Base-by-base conservation (phyloP, 2,329 filamentous ascomycete species). In the Coniochaeta prunicola region DNA sequence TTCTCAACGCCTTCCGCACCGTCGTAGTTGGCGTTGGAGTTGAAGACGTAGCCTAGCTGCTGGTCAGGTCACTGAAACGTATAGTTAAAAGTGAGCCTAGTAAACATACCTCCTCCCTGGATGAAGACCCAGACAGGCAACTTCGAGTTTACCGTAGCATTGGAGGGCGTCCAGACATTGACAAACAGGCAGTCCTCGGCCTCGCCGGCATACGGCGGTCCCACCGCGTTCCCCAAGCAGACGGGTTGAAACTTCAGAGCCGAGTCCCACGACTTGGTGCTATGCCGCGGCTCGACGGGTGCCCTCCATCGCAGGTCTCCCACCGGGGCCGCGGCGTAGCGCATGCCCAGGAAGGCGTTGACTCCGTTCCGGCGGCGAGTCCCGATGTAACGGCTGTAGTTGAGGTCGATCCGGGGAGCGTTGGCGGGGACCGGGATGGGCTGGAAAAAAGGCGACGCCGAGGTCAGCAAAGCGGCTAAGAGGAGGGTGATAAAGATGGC, bases 101-200 rank as follows among this genome's bases (percentile, higher is more conserved):
- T 53, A 28, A 31, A 69, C 72, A 59, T 61, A 74, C 71, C 69
- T 1, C 74, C 75, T 15, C 74, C 75, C 61, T 77, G 78, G 53
- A 83, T 81, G 65, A 79, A 83, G 10, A 82, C 70, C 77, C 79
- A 82, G 5, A 84, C 80, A 0, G 80, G 80, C 24, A 82, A 63
- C 59, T 78, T 79, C 0, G 76, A 76, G 13, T 63, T 58, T 0
- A 60, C 53, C 13, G 74, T 78, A 1, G 74, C 73, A 36, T 69
- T 69, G 0, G 73, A 64, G 0, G 77, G 77, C 7, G 71, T 67
- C 71, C 75, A 80, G 8, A 80, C 72, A 57, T 79, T 78, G 45
- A 70, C 70, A 57, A 73, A 79, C 2, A 80, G 70, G 61, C 77
- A 80, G 60, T 80, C 62, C 59, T 66, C 66, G 55, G 69, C 70